These are phyloP conservation scores for Alternaria arborescens DNA, from an alignment of 2,329 filamentous ascomycete genomes.

Conservation along the genomic window DNA sequence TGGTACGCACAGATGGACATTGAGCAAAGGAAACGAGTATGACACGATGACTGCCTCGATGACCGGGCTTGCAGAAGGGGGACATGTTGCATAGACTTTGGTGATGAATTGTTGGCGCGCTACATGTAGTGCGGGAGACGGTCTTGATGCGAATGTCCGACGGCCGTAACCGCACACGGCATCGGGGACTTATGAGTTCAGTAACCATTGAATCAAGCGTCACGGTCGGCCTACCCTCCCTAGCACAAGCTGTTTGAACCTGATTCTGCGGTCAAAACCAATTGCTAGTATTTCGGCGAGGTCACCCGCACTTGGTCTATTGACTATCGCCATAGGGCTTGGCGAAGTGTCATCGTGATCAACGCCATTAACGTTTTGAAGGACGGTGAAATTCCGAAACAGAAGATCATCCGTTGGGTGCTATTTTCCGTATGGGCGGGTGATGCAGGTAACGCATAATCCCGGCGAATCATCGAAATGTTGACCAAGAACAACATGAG, in stretches of 20 bases:
- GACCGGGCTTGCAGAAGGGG: neutral
- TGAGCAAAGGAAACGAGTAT: neutral
- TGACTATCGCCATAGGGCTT: conserved; percentile 24
- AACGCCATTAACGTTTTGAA: conserved; percentile 33
- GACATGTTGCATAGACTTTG: neutral
- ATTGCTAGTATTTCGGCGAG: conserved; percentile 41
- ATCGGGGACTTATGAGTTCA: conserved; percentile 10
- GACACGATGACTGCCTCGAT: conserved; percentile 5
- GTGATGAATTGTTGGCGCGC: neutral
- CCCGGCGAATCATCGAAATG: conserved; percentile 4
- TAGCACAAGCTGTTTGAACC: conserved; percentile 16
- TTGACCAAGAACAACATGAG: neutral
- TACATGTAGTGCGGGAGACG: conserved; percentile 17
- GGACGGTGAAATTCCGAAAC: conserved; percentile 9
- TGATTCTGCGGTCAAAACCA: conserved; percentile 27
- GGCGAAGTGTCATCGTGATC: conserved; percentile 27
- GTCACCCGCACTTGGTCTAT: conserved; percentile 29
- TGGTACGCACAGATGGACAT: conserved; percentile 4
- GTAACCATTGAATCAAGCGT: conserved; percentile 14
- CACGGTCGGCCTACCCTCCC: conserved; percentile 15
- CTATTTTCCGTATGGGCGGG: conserved; percentile 3
- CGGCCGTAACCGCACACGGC: conserved; percentile 23
- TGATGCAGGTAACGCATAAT: conserved; percentile 16
- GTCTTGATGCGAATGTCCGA: conserved; percentile 24
- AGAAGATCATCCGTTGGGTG: conserved; percentile 19